Conservation (phyloP, 2,329 filamentous ascomycete species). For the Leptographium radiaticola region DNA sequence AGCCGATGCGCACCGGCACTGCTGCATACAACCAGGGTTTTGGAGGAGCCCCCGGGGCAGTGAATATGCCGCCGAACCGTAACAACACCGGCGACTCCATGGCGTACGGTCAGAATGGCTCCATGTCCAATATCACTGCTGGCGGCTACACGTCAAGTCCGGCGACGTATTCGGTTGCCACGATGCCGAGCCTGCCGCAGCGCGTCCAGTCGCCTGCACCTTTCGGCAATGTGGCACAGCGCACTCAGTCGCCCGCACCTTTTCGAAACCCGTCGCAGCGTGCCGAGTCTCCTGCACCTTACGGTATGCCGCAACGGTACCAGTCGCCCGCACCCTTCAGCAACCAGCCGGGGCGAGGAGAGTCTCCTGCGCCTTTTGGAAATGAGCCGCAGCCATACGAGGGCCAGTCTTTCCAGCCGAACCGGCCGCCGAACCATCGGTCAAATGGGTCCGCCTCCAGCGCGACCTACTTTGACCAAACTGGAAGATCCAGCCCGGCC, state of each 20-base stretch:
- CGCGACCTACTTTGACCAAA: constrained; percentile 1
- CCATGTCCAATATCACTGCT: not conserved
- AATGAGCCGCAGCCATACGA: not conserved
- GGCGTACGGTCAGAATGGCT: not conserved
- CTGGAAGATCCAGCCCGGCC: constrained; percentile 17
- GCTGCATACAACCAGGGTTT: constrained; percentile 15
- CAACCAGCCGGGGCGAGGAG: no score
- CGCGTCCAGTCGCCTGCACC: constrained; percentile 1
- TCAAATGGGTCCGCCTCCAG: constrained; percentile 4
- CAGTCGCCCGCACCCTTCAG: not conserved
- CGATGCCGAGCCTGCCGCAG: constrained; percentile 14
- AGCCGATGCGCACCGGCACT: constrained; percentile 13
- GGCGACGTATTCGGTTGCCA: constrained; percentile 14
- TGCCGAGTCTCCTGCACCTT: not conserved
- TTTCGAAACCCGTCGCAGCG: no score
- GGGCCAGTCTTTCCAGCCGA: not conserved
- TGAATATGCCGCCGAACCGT: constrained; percentile 10
- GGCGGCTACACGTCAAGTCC: constrained; percentile 11
- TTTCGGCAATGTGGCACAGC: not conserved
- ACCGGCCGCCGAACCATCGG: not conserved
- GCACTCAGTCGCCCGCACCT: not conserved
- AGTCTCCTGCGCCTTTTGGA: not conserved
- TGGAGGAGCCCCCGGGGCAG: constrained; percentile 7
- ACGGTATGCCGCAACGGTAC: not conserved
- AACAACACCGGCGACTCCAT: constrained; percentile 13